Evolutionary conservation across 129 eudicot genomes (phyloP).

Genomic region (Oenanthe sinensis): DNA sequence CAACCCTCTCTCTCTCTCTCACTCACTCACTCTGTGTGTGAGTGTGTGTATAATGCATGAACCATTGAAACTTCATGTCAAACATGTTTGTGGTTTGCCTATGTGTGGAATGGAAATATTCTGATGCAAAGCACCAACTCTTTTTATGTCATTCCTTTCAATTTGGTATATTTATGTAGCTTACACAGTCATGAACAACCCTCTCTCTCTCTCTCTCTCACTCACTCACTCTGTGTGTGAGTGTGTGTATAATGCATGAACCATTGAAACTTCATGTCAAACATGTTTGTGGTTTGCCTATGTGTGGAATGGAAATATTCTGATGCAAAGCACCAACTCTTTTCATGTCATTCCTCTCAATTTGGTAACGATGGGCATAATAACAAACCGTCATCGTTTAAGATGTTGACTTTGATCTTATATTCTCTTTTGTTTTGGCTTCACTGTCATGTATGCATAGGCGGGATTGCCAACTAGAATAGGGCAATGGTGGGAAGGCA

Average conservation of each 20-base stretch:
- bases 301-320: neutral
- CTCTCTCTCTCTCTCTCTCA: too few relatives aligned
- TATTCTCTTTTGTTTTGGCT: constrained; percentile 4
- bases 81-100: neutral
- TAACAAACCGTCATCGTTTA: neutral
- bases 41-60: neutral
- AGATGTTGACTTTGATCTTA: neutral
- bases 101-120: neutral
- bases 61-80: neutral
- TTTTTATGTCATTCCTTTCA: neutral
- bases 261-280: neutral
- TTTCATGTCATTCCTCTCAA: neutral
- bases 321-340: neutral
- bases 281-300: neutral
- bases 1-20: too few relatives aligned
- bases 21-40: neutral
- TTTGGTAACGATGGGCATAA: neutral
- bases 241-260: neutral
- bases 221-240: neutral
- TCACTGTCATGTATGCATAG: constrained; percentile 29
- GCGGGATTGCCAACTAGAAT: constrained; percentile 75
- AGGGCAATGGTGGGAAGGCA: constrained; percentile 96
- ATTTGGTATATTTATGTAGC: neutral
- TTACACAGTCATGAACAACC: neutral
- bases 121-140: neutral